A percentile compares a stretch with the other conserved stretches of the same genome.
Conservation (phyloP, 768 basidiomycete genomes). For the Cytidiella melzeri region DNA sequence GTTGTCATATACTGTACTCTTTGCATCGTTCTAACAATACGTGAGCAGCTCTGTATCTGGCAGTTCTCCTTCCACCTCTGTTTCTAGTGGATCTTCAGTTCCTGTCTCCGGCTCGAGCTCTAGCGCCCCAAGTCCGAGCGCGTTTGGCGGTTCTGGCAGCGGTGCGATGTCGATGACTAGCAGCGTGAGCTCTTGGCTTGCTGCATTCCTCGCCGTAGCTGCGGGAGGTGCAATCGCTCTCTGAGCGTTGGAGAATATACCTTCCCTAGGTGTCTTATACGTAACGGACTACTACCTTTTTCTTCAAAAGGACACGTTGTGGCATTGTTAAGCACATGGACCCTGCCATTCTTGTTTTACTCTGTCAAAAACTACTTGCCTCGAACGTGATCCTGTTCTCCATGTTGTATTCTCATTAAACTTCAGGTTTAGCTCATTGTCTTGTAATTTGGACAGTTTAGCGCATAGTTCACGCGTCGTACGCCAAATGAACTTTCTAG, state of each 20-base stretch:
- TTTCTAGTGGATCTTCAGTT: not conserved
- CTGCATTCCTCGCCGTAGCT: conserved; percentile 36
- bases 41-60: not conserved
- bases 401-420: too few species aligned
- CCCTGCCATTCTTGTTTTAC: too few species aligned
- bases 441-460: too few species aligned
- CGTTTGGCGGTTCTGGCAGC: conserved; percentile 29
- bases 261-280: too few species aligned
- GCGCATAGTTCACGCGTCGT: too few species aligned
- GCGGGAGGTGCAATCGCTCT: conserved; percentile 43
- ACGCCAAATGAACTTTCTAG: too few species aligned
- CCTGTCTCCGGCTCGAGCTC: conserved; percentile 19
- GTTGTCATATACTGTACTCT: not conserved
- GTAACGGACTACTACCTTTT: too few species aligned
- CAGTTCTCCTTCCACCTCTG: conserved; percentile 7
- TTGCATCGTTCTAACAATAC: not conserved
- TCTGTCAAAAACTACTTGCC: too few species aligned
- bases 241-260: conserved; percentile 28
- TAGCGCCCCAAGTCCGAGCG: conserved; percentile 17
- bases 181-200: conserved; percentile 25
- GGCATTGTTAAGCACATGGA: too few species aligned
- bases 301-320: too few species aligned
- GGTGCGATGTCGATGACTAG: conserved; percentile 27
- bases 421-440: too few species aligned
- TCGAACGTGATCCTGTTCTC: too few species aligned